A percentile compares a stretch with the other conserved stretches of the same genome.
These are phyloP conservation scores for Amaranthus palmeri DNA, from an alignment of 148 eudicot species.

Conservation along the genomic window DNA sequence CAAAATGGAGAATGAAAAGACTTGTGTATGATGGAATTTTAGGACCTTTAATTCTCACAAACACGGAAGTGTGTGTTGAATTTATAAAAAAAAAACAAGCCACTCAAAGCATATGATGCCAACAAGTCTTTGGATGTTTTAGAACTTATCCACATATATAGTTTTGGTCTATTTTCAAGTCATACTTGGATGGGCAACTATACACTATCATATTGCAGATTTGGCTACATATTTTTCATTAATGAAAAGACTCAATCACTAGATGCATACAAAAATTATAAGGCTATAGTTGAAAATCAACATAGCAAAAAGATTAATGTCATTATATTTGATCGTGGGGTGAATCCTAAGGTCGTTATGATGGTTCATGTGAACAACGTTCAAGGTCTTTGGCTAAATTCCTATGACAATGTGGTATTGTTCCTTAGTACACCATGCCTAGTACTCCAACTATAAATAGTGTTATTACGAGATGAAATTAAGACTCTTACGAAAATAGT, in stretches of 20 bases:
- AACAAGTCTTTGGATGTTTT: not conserved
- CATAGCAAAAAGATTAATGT: too few species aligned
- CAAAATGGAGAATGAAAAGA: not conserved
- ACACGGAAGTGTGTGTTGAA: not conserved
- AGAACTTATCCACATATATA: too few species aligned
- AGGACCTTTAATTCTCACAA: not conserved
- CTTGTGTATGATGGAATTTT: not conserved
- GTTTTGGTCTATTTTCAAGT: too few species aligned
- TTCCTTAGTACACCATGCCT: too few species aligned
- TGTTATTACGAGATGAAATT: too few species aligned
- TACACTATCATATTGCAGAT: too few species aligned
- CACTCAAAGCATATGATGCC: not conserved
- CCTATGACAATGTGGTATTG: too few species aligned
- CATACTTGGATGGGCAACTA: too few species aligned
- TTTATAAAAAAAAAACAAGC: not conserved
- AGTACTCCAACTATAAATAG: too few species aligned
- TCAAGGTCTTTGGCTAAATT: not conserved
- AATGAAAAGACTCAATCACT: not conserved
- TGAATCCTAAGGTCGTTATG: not conserved
- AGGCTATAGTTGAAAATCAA: not conserved
- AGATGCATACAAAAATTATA: not conserved
- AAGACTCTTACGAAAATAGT: not conserved
- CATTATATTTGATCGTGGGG: not conserved
- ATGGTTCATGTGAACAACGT: not conserved
- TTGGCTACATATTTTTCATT: too few species aligned